A percentile compares a stretch with the other conserved stretches of the same genome.
Evolutionary conservation across 106 monocot genomes (phyloP).

Genomic region (Allium cepa): DNA sequence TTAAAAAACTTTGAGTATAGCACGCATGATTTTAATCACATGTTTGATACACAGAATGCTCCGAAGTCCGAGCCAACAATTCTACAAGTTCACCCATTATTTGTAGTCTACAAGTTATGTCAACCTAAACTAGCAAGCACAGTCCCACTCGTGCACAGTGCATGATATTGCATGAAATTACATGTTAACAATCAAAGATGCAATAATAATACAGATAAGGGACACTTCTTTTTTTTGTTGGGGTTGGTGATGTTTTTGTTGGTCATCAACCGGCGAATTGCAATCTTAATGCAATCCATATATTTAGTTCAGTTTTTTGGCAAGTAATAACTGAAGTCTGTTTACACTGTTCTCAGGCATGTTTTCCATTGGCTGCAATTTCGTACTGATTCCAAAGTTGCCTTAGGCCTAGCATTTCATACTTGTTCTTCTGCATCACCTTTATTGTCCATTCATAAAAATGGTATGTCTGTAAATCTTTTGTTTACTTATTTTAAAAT

Average conservation of each 20-base stretch:
- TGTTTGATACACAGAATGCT: too few relatives aligned
- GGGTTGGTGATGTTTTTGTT: background rate
- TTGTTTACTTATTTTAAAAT: slow-evolving; percentile 1
- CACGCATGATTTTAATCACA: too few relatives aligned
- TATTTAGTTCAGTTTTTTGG: background rate
- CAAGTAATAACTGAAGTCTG: background rate
- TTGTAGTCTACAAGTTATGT: too few relatives aligned
- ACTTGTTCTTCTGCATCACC: slow-evolving; percentile 15
- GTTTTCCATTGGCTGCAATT: slow-evolving; percentile 18
- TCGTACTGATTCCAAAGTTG: slow-evolving; percentile 12
- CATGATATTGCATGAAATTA: background rate
- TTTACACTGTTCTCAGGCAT: slow-evolving; percentile 12
- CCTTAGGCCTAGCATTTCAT: slow-evolving; percentile 12
- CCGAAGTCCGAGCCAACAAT: too few relatives aligned
- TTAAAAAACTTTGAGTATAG: too few relatives aligned
- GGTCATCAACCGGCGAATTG: background rate
- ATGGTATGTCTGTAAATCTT: slow-evolving; percentile 24
- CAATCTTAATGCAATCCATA: background rate
- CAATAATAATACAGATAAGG: background rate
- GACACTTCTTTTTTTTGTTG: background rate
- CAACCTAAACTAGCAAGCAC: too few relatives aligned
- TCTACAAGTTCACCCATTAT: too few relatives aligned
- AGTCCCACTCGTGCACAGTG: too few relatives aligned
- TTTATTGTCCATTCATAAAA: slow-evolving; percentile 10
- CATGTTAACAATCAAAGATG: background rate